phyloP scores from a whole-genome alignment of 345 rosid genomes.

The Moringa oleifera region DNA sequence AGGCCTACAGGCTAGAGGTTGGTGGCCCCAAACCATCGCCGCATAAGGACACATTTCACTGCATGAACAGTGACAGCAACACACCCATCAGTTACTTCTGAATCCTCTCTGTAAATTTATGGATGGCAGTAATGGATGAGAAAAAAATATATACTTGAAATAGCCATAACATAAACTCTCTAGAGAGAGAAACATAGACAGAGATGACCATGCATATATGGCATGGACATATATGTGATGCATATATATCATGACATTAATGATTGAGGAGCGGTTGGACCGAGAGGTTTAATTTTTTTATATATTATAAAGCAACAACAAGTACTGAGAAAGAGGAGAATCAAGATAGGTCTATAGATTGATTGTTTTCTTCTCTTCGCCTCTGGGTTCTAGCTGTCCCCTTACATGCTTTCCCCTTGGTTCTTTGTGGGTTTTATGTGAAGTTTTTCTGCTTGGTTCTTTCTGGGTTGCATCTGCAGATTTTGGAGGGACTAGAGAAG shows the following conservation, averaged over 20 bases:
- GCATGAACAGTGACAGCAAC: constrained; percentile 34
- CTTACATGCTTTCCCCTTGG: constrained; percentile 20
- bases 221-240: constrained; percentile 23
- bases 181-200: constrained; percentile 23
- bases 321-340: constrained; percentile 13
- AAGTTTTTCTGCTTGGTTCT: constrained; percentile 18
- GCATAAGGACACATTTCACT: constrained; percentile 52
- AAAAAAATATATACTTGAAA: constrained; percentile 1
- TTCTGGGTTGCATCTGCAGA: constrained; percentile 21
- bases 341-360: constrained; percentile 25
- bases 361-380: constrained; percentile 38
- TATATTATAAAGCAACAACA: neutral
- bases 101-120: constrained; percentile 9
- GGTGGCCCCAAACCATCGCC: constrained; percentile 37
- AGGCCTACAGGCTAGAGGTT: constrained; percentile 3
- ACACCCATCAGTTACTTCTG: constrained; percentile 18
- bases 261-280: neutral
- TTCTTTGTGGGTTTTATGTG: neutral
- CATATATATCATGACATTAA: constrained; percentile 15
- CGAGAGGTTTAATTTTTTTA: neutral
- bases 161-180: neutral
- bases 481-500: neutral
- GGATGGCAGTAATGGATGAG: no score
- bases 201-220: constrained; percentile 30
- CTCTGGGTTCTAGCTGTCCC: constrained; percentile 53